Evolutionary conservation across 2,329 filamentous ascomycete genomes (phyloP).

Genomic region (Fusarium veterinarium): DNA sequence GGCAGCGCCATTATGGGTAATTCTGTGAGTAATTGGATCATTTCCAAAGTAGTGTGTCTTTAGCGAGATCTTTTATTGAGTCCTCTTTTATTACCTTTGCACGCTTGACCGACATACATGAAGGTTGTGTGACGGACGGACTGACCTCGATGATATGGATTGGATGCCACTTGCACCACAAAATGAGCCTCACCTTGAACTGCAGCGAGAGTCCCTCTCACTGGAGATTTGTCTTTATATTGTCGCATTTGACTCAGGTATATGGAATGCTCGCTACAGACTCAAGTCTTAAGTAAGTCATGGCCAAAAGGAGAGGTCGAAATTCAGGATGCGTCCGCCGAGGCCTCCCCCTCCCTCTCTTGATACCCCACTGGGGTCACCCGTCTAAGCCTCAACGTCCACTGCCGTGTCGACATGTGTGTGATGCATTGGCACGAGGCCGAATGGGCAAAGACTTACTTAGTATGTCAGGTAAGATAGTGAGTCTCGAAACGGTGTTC

Average conservation of each 20-base stretch:
- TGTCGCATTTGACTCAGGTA: background rate
- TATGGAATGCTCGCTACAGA: background rate
- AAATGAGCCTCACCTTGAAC: slow-evolving; percentile 12
- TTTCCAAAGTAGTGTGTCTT: slow-evolving; percentile 6
- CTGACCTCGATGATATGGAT: slow-evolving; percentile 6
- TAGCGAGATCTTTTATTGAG: slow-evolving; percentile 22
- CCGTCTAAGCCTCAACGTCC: slow-evolving; percentile 40
- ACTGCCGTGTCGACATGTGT: slow-evolving; percentile 39
- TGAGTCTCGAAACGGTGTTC: background rate
- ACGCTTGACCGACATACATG: slow-evolving; percentile 20
- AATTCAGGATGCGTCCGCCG: slow-evolving; percentile 30
- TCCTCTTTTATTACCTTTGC: background rate
- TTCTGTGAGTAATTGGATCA: slow-evolving; percentile 15
- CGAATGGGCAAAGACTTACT: slow-evolving; percentile 13
- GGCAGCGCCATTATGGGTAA: slow-evolving; percentile 9
- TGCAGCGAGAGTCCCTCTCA: background rate
- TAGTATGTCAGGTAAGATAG: background rate
- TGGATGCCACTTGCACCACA: slow-evolving; percentile 3
- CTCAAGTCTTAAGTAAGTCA: background rate
- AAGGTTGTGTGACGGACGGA: slow-evolving; percentile 8
- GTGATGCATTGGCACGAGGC: slow-evolving; percentile 24
- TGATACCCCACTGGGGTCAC: slow-evolving; percentile 33
- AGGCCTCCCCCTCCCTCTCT: slow-evolving; percentile 34
- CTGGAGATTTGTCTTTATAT: background rate
- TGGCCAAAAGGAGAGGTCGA: slow-evolving; percentile 3